Conservation (phyloP, 2,329 filamentous ascomycete genomes). For the Sporothrix euskadiensis region DNA sequence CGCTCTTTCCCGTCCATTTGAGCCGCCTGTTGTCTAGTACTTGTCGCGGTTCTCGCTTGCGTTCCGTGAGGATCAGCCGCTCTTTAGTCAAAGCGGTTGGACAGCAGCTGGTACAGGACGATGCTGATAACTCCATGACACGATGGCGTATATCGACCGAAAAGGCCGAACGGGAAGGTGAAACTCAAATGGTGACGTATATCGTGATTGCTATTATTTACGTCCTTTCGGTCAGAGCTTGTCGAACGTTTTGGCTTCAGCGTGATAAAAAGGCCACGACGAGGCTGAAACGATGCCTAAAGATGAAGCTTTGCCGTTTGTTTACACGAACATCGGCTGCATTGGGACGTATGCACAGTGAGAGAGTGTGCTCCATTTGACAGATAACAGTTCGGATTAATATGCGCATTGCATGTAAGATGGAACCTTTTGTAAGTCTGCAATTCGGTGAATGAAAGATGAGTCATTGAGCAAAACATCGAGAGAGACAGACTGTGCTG, state of each 20-base stretch:
- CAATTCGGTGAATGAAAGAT: not conserved
- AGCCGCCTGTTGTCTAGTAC: not conserved
- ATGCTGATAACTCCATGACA: not conserved
- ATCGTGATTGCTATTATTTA: not conserved
- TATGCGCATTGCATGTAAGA: not conserved
- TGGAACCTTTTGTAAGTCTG: not conserved
- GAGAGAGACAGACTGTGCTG: not conserved
- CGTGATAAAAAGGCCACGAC: not conserved
- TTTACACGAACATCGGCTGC: not conserved
- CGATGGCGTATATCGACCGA: not conserved
- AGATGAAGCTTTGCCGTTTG: not conserved
- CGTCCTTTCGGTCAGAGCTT: not conserved
- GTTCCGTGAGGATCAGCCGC: conserved; percentile 15
- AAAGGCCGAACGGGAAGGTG: not conserved
- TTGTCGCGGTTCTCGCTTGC: not conserved
- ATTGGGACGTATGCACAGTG: not conserved
- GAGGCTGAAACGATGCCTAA: not conserved
- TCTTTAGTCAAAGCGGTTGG: conserved; percentile 3
- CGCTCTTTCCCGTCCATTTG: not conserved
- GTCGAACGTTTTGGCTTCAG: not conserved
- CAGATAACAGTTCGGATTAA: not conserved
- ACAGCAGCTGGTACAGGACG: not conserved
- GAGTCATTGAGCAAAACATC: not conserved
- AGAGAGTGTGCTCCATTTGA: not conserved
- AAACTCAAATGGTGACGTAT: not conserved